Conservation (phyloP, 306 rosid genomes). For the Corylus heterophylla region DNA sequence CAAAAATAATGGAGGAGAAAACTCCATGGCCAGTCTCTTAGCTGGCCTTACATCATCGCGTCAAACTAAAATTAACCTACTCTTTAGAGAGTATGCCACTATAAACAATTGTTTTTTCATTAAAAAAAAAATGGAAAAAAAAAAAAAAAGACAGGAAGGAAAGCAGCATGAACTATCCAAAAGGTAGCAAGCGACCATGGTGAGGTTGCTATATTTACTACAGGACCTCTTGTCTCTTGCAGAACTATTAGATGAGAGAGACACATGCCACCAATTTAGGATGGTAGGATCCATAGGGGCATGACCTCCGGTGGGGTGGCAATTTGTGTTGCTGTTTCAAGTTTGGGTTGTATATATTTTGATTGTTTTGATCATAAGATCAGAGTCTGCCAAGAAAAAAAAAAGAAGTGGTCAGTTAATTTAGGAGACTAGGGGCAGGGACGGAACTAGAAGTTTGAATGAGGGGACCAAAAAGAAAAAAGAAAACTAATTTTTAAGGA, state of each 20-base stretch:
- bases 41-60: slow-evolving; percentile 52
- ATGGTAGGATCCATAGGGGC: background rate
- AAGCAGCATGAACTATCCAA: background rate
- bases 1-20: slow-evolving; percentile 48
- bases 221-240: too few relatives aligned
- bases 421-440: background rate
- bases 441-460: too few relatives aligned
- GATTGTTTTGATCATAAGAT: too few relatives aligned
- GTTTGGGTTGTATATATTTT: too few relatives aligned
- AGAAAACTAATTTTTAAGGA: too few relatives aligned
- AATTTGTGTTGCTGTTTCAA: too few relatives aligned
- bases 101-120: background rate
- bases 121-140: too few relatives aligned
- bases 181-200: background rate
- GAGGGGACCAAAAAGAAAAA: too few relatives aligned
- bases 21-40: slow-evolving; percentile 14
- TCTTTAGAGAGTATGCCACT: background rate
- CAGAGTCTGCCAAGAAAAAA: too few relatives aligned
- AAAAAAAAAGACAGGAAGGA: background rate
- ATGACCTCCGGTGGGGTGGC: too few relatives aligned
- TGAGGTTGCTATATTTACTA: background rate
- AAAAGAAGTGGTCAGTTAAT: too few relatives aligned
- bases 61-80: slow-evolving; percentile 21
- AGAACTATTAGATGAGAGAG: too few relatives aligned
- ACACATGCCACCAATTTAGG: slow-evolving; percentile 8